phyloP scores from a whole-genome alignment of 345 rosid genomes.

The Pugionium cornutum region DNA sequence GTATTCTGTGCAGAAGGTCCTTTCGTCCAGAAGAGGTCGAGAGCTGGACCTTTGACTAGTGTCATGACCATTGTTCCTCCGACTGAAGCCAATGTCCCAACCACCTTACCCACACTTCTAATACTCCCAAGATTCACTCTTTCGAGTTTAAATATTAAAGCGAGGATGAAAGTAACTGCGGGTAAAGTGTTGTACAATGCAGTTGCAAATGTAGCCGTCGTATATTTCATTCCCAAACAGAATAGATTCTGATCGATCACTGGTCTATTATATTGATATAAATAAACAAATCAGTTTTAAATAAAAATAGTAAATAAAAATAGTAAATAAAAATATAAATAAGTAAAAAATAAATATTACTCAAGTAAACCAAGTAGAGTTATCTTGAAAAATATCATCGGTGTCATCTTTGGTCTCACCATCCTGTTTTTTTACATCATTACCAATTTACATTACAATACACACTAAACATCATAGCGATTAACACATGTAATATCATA shows the following conservation, averaged over 20 bases:
- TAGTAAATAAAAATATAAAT: too few relatives aligned
- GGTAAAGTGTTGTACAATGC: slow-evolving; percentile 86
- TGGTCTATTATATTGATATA: slow-evolving; percentile 47
- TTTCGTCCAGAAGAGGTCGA: slow-evolving; percentile 58
- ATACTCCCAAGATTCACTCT: slow-evolving; percentile 53
- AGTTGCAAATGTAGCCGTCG: slow-evolving; percentile 82
- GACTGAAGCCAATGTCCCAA: slow-evolving; percentile 76
- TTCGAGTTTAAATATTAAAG: slow-evolving; percentile 73
- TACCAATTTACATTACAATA: not conserved
- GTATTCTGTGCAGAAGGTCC: slow-evolving; percentile 42
- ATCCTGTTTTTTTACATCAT: slow-evolving; percentile 48
- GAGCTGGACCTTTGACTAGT: slow-evolving; percentile 59
- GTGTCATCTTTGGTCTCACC: slow-evolving; percentile 74
- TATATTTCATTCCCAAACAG: slow-evolving; percentile 72
- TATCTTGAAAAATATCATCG: slow-evolving; percentile 60
- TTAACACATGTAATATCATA: too few relatives aligned
- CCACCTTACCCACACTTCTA: slow-evolving; percentile 63
- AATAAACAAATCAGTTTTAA: not conserved
- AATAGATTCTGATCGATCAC: slow-evolving; percentile 87
- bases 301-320: slow-evolving; percentile 5
- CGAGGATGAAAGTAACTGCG: slow-evolving; percentile 75
- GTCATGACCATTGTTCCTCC: slow-evolving; percentile 45
- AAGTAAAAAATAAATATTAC: slow-evolving; percentile 44
- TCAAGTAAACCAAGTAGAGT: slow-evolving; percentile 64
- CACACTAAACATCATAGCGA: too few relatives aligned